phyloP scores from a whole-genome alignment of 305 asterid species.

The Fraxinus platypoda region DNA sequence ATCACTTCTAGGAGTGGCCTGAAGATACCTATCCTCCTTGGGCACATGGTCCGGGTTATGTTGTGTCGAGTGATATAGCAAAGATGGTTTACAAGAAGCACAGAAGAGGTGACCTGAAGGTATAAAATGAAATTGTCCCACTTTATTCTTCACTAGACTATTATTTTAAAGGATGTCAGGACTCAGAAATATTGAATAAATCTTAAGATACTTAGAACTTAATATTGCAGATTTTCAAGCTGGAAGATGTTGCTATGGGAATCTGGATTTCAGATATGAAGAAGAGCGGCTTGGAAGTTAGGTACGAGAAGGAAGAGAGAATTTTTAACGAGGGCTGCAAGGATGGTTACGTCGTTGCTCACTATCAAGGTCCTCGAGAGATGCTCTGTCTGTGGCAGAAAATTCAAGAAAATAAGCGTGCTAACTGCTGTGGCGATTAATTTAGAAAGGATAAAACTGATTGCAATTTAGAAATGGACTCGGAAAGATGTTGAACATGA shows the following conservation, averaged over 20 bases:
- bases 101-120: conserved; percentile 66
- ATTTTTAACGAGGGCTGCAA: conserved; percentile 75
- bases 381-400: conserved; percentile 94
- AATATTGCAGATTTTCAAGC: conserved; percentile 72
- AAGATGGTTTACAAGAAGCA: conserved; percentile 58
- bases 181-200: not conserved
- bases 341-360: conserved; percentile 81
- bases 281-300: conserved; percentile 59
- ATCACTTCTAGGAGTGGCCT: conserved; percentile 72
- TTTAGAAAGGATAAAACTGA: not conserved
- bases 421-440: conserved; percentile 73
- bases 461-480: not conserved
- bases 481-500: not conserved
- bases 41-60: conserved; percentile 98
- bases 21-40: conserved; percentile 84
- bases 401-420: conserved; percentile 61
- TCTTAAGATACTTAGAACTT: not conserved
- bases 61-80: conserved; percentile 79
- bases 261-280: conserved; percentile 85
- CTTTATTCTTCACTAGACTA: not conserved
- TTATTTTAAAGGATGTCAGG: not conserved
- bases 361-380: conserved; percentile 93
- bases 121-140: conserved; percentile 15
- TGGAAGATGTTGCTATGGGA: conserved; percentile 98
- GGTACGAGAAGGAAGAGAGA: conserved; percentile 71